phyloP scores from a whole-genome alignment of 2,329 filamentous ascomycete species.

The Boeremia lycopersici region DNA sequence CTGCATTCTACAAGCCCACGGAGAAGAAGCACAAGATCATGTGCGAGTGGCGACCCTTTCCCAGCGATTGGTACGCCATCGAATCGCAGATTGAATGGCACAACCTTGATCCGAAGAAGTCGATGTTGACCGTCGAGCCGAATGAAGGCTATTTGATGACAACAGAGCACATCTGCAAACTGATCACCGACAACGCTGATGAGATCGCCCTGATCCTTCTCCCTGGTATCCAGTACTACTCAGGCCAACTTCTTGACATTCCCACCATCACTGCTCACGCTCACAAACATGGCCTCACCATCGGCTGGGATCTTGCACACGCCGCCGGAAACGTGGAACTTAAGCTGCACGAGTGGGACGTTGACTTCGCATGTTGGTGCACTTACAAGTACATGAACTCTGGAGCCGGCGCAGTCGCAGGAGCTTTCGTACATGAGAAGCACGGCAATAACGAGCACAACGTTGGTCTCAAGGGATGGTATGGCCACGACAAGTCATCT shows the following conservation, averaged over 20 bases:
- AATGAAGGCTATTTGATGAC: conserved; percentile 66
- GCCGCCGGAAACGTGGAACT: conserved; percentile 83
- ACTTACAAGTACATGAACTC: conserved; percentile 93
- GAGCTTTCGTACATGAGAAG: conserved; percentile 77
- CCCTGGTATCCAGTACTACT: conserved; percentile 89
- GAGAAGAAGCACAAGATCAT: conserved; percentile 74
- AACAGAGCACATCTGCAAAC: conserved; percentile 70
- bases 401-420: conserved; percentile 80
- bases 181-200: conserved; percentile 75
- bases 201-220: conserved; percentile 77
- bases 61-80: conserved; percentile 84
- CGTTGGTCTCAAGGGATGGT: conserved; percentile 80
- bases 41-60: conserved; percentile 85
- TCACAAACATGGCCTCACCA: conserved; percentile 69
- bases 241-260: conserved; percentile 86
- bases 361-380: conserved; percentile 92
- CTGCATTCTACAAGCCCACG: conserved; percentile 78
- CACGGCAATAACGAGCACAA: conserved; percentile 69
- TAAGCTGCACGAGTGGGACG: conserved; percentile 81
- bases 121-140: conserved; percentile 72
- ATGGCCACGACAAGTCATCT: conserved; percentile 76
- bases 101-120: conserved; percentile 66
- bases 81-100: conserved; percentile 81
- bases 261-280: conserved; percentile 77
- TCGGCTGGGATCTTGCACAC: conserved; percentile 89